Conservation (phyloP, 805 yeast genomes). For the Hanseniaspora lachancei region DNA sequence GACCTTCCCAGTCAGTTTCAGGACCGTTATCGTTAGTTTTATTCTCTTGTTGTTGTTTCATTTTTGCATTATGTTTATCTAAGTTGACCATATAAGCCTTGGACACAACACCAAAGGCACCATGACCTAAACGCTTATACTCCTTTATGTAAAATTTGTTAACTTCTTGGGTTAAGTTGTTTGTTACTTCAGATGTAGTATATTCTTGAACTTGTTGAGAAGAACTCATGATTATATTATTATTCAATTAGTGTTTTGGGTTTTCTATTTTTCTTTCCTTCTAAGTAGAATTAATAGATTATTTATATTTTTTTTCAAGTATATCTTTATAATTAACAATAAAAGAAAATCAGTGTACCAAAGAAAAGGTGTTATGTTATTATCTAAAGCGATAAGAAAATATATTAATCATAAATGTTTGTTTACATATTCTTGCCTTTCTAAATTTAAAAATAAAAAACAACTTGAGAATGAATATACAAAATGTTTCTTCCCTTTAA, state of each 20-base stretch:
- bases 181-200: constrained; percentile 35
- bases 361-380: too few relatives aligned
- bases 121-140: constrained; percentile 66
- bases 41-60: constrained; percentile 15
- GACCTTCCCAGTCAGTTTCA: constrained; percentile 47
- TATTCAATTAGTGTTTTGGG: not conserved
- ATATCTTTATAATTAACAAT: too few relatives aligned
- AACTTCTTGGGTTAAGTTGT: constrained; percentile 40
- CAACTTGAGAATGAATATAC: too few relatives aligned
- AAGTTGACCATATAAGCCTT: constrained; percentile 43
- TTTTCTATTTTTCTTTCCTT: too few relatives aligned
- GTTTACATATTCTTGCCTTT: too few relatives aligned
- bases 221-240: not conserved
- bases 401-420: too few relatives aligned
- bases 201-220: constrained; percentile 13
- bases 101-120: constrained; percentile 76
- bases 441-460: too few relatives aligned
- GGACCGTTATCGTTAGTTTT: not conserved
- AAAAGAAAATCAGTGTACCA: too few relatives aligned
- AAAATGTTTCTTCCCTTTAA: not conserved
- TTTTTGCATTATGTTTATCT: constrained; percentile 24
- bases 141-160: constrained; percentile 58
- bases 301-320: too few relatives aligned
- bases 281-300: too few relatives aligned
- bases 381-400: too few relatives aligned